phyloP scores from a whole-genome alignment of 2,329 filamentous ascomycete genomes.

The Amauroascus niger region DNA sequence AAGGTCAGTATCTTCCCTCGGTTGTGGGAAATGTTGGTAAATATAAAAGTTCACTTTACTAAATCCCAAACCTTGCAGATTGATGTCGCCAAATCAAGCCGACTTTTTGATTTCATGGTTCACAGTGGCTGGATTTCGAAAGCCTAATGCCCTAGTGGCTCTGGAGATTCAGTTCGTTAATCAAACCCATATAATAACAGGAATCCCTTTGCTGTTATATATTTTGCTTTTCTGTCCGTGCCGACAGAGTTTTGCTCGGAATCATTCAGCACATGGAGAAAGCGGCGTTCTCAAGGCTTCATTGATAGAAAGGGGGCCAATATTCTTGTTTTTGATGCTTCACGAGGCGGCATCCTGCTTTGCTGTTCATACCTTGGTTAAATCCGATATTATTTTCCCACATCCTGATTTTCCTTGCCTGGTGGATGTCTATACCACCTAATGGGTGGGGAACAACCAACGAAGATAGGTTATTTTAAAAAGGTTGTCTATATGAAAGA shows the following conservation, averaged over 20 bases:
- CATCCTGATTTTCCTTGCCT: not conserved
- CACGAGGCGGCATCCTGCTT: not conserved
- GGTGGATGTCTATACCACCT: not conserved
- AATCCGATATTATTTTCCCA: not conserved
- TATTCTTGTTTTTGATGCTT: not conserved
- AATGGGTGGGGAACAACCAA: not conserved
- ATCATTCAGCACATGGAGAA: not conserved
- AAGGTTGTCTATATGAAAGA: not conserved
- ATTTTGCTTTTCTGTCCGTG: not conserved
- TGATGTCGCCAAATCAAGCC: conserved; percentile 72
- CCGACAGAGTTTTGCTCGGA: not conserved
- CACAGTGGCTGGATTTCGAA: conserved; percentile 87
- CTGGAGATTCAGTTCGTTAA: not conserved
- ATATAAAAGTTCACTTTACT: not conserved
- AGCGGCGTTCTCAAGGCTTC: not conserved
- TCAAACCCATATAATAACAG: not conserved
- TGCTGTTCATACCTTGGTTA: not conserved
- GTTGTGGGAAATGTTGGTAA: not conserved
- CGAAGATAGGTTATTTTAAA: not conserved
- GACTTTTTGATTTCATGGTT: conserved; percentile 91
- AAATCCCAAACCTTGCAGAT: conserved; percentile 40
- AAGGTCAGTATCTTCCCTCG: conserved; percentile 33
- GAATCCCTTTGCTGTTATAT: not conserved
- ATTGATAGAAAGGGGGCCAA: not conserved
- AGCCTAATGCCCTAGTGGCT: conserved; percentile 42